Evolutionary conservation across 2,329 filamentous ascomycete species (phyloP).

Genomic region (Teratosphaeria viscida): DNA sequence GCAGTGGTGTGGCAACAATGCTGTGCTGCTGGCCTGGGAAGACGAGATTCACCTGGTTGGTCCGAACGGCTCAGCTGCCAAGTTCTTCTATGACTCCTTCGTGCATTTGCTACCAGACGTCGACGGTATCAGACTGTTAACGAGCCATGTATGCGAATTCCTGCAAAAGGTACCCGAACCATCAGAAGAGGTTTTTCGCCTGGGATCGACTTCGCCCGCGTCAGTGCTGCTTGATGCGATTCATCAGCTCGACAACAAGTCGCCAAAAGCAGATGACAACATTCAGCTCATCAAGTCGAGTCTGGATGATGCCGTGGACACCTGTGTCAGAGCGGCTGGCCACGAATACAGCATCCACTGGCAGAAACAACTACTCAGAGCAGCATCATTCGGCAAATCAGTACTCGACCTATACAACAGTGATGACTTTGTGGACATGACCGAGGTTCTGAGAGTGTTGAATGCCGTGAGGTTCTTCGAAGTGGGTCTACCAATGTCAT

Average conservation of each 20-base stretch:
- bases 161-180: conserved; percentile 75
- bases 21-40: conserved; percentile 89
- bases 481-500: conserved; percentile 79
- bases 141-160: conserved; percentile 93
- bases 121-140: conserved; percentile 83
- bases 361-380: conserved; percentile 94
- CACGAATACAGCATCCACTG: conserved; percentile 83
- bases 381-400: conserved; percentile 94
- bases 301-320: conserved; percentile 85
- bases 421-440: conserved; percentile 98
- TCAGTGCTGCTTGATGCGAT: conserved; percentile 91
- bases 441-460: conserved; percentile 80
- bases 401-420: conserved; percentile 95
- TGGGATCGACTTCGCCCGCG: conserved; percentile 78
- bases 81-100: conserved; percentile 74
- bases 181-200: conserved; percentile 70
- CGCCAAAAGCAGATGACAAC: conserved; percentile 93
- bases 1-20: conserved; percentile 94
- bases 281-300: conserved; percentile 86
- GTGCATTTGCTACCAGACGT: conserved; percentile 80
- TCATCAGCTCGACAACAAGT: conserved; percentile 81
- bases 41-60: conserved; percentile 94
- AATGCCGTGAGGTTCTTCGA: conserved; percentile 90
- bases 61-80: conserved; percentile 63
- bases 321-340: conserved; percentile 84